A percentile compares a stretch with the other conserved stretches of the same genome.
phyloP scores from a whole-genome alignment of 1,139 yeast genomes.

The Yarrowia galli region DNA sequence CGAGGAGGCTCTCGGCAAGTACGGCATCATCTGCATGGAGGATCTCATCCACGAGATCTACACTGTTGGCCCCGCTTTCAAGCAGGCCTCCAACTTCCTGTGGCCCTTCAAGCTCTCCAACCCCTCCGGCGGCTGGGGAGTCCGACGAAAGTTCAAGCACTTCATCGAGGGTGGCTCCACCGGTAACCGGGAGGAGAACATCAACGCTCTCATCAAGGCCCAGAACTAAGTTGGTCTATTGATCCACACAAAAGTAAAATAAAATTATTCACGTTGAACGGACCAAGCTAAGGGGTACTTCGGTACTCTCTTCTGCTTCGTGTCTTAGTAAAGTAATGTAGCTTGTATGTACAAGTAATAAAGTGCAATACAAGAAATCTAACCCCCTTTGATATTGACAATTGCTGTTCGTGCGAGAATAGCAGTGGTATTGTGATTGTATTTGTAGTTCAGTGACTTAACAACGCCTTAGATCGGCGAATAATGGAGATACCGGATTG shows the following conservation, averaged over 20 bases:
- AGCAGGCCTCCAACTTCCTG: slow-evolving; percentile 99
- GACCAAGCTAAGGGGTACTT: not conserved
- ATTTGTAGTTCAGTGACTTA: too few relatives aligned
- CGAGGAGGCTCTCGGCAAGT: slow-evolving; percentile 94
- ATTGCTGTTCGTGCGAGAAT: too few relatives aligned
- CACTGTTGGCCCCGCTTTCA: slow-evolving; percentile 99
- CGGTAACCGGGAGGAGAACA: slow-evolving; percentile 99
- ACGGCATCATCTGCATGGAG: slow-evolving; percentile 96
- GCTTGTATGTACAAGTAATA: slow-evolving; percentile 26
- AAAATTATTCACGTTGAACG: slow-evolving; percentile 29
- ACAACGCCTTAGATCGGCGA: too few relatives aligned
- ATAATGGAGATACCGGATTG: too few relatives aligned
- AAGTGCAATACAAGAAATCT: slow-evolving; percentile 20
- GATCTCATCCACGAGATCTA: slow-evolving; percentile 98
- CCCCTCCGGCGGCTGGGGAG: slow-evolving; percentile 99
- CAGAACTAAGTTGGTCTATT: slow-evolving; percentile 44
- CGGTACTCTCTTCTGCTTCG: not conserved
- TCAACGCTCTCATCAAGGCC: slow-evolving; percentile 96
- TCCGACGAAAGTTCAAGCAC: slow-evolving; percentile 98
- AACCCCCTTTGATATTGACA: too few relatives aligned
- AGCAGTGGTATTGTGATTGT: too few relatives aligned
- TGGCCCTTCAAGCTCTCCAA: slow-evolving; percentile 99
- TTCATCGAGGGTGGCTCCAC: slow-evolving; percentile 99
- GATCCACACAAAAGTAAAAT: not conserved
- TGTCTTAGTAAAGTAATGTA: slow-evolving; percentile 11